Evolutionary conservation across 2,329 filamentous ascomycete species (phyloP), one percentile per base, ranked within the genome.

Genomic region (Fusarium scirpi): DNA sequence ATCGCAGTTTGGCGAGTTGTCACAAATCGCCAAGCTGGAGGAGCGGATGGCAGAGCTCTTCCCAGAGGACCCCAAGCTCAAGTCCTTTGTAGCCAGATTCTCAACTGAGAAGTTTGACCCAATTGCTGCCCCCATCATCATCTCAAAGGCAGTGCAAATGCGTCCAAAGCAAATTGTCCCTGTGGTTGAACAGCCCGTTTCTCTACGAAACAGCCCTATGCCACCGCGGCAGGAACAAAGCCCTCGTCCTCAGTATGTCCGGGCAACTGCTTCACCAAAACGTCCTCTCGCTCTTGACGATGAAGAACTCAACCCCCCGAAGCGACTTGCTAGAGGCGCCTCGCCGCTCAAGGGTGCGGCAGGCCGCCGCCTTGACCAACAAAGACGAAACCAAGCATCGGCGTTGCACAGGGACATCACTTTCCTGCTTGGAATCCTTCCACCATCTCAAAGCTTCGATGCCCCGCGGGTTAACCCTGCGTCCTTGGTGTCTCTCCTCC

Each of bases 21-120:
- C 92, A 8, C 94, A 98, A 75, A 94, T 99, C 57, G 89, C 90
- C 70, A 96, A 97, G 78, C 85, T 99, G 18, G 97, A 99, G 80
- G 91, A 91, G 75, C 90, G 96, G 48, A 98, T 99, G 94, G 88
- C 89, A 24, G 94, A 97, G 76, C 86, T 98, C n/a, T 99, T 94
- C 80, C 94, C 94, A 1, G 90, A 94, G 62, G 95, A 98, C 75
- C 91, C 94, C 5, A 90, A 88, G 59, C 85, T 97, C 41, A 82
- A 86, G 16, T 89, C 90, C 65, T 98, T 98, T 78, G 86, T 89
- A 13, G 88, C 91, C 63, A 91, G 95, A 34, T 97, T 92, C 79
- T 87, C 91, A 7, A 86, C 87, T 2, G 80, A 82, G 20, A 88
- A 85, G 22, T 98, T 98, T 76, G 92, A 98, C 77, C 94, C 94